Evolutionary conservation across 192 early-diverging fungal genomes (phyloP).

Genomic region (Gamsiella multidivaricata): DNA sequence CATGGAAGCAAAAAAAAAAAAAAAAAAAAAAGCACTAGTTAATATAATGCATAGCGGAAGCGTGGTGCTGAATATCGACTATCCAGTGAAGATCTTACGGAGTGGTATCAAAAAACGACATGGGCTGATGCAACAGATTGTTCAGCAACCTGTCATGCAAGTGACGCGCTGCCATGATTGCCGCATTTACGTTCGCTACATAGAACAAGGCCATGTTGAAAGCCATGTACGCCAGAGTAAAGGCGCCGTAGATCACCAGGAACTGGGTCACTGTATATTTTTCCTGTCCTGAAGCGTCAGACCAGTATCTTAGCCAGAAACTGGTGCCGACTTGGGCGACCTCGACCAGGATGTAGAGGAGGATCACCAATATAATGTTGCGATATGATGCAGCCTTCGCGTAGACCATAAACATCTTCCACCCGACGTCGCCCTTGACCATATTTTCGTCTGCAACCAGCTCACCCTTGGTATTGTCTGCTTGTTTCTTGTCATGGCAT

Average conservation of each 20-base stretch:
- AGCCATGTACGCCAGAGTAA: conserved; percentile 27
- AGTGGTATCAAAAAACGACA: conserved; percentile 42
- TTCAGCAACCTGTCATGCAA: conserved; percentile 50
- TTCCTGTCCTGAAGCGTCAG: conserved; percentile 20
- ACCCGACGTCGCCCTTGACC: conserved; percentile 81
- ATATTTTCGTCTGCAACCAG: conserved; percentile 83
- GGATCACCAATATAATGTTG: conserved; percentile 52
- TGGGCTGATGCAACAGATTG: conserved; percentile 30
- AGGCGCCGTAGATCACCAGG: conserved; percentile 22
- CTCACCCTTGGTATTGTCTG: conserved; percentile 15
- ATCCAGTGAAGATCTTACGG: conserved; percentile 35
- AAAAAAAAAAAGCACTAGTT: not conserved
- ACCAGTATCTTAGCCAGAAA: conserved; percentile 31
- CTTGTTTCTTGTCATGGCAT: conserved; percentile 1
- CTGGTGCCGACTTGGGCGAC: conserved; percentile 22
- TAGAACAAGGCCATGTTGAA: conserved; percentile 39
- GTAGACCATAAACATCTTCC: conserved; percentile 81
- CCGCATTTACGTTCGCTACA: conserved; percentile 24
- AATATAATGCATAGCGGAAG: not conserved
- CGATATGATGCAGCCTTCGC: conserved; percentile 60
- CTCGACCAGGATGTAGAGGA: conserved; percentile 27
- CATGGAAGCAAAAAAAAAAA: not conserved
- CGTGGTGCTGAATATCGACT: not conserved
- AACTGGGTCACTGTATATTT: conserved; percentile 26
- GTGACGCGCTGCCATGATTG: conserved; percentile 42